A percentile compares a stretch with the other conserved stretches of the same genome.
These are phyloP conservation scores for Starmerella sirachaensis DNA, from an alignment of 805 yeast species.

Conservation along the genomic window DNA sequence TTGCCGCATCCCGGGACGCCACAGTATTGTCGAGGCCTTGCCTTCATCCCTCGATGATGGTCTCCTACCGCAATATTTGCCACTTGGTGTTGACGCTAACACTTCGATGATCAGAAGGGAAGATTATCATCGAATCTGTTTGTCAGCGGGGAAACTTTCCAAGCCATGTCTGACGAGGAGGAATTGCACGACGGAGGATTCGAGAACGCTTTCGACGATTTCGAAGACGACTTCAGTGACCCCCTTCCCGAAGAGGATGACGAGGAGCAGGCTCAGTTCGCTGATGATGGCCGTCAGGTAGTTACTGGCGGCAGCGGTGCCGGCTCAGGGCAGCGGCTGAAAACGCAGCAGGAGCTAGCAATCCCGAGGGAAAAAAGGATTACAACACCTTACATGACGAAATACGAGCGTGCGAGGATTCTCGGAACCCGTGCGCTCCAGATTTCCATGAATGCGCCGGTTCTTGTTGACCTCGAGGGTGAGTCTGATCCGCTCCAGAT, in stretches of 20 bases:
- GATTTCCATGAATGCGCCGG: conserved; percentile 97
- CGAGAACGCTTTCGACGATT: conserved; percentile 58
- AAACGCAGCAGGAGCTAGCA: conserved; percentile 67
- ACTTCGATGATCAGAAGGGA: too few relatives aligned
- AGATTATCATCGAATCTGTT: too few relatives aligned
- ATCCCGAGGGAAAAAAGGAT: conserved; percentile 79
- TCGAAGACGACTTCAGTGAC: conserved; percentile 68
- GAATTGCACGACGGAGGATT: conserved; percentile 41
- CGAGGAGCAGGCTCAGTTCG: conserved; percentile 28
- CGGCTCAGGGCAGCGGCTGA: conserved; percentile 35
- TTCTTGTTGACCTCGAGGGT: conserved; percentile 93
- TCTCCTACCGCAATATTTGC: conserved; percentile 6
- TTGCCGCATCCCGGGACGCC: conserved; percentile 49
- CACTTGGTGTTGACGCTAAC: too few relatives aligned
- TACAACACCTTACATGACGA: conserved; percentile 98
- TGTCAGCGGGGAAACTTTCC: too few relatives aligned
- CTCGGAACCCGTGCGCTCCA: conserved; percentile 96
- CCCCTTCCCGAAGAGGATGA: conserved; percentile 44
- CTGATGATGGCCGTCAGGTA: conserved; percentile 63
- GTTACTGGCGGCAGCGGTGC: conserved; percentile 44
- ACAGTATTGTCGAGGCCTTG: conserved; percentile 40
- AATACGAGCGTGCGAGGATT: conserved; percentile 95
- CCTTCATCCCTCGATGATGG: conserved; percentile 4
- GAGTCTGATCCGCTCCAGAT: conserved; percentile 98
- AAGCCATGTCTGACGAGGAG: conserved; percentile 35